Conservation (phyloP, 2,329 filamentous ascomycete species). For the Neocatenulostroma microsporum region DNA sequence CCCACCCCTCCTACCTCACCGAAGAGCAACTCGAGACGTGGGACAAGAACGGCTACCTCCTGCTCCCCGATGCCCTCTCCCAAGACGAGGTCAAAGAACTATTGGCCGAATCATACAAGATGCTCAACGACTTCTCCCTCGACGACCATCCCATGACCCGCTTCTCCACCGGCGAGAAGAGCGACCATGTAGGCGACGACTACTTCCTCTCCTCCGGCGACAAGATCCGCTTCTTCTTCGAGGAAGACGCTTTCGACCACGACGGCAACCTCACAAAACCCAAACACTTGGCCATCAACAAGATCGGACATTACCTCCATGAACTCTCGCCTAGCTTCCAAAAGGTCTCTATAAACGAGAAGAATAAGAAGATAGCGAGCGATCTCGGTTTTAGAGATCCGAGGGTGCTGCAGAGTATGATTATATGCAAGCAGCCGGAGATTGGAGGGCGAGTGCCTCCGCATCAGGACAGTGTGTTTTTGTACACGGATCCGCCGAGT, state of each 20-base stretch:
- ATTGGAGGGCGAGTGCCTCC: constrained; percentile 86
- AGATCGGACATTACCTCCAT: constrained; percentile 47
- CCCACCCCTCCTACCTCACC: constrained; percentile 45
- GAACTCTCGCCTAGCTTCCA: constrained; percentile 43
- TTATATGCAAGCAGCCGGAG: constrained; percentile 97
- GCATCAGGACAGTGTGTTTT: constrained; percentile 86
- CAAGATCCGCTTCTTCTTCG: constrained; percentile 94
- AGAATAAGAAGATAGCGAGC: constrained; percentile 57
- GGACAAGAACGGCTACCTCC: constrained; percentile 77
- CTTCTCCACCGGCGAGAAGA: constrained; percentile 73
- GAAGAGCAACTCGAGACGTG: constrained; percentile 64
- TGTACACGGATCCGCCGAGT: constrained; percentile 81
- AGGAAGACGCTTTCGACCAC: constrained; percentile 76
- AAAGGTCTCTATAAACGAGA: constrained; percentile 44
- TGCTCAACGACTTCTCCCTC: constrained; percentile 72
- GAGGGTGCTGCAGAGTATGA: constrained; percentile 81
- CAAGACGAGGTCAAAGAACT: constrained; percentile 58
- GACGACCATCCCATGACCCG: constrained; percentile 82
- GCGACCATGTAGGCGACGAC: constrained; percentile 81
- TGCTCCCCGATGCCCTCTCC: constrained; percentile 70
- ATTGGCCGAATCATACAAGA: constrained; percentile 62
- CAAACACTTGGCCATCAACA: constrained; percentile 77
- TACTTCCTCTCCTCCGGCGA: constrained; percentile 90
- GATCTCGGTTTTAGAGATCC: constrained; percentile 69
- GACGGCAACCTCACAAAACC: constrained; percentile 62